Evolutionary conservation across 2,329 filamentous ascomycete genomes (phyloP).

Genomic region (Nemania sp.): DNA sequence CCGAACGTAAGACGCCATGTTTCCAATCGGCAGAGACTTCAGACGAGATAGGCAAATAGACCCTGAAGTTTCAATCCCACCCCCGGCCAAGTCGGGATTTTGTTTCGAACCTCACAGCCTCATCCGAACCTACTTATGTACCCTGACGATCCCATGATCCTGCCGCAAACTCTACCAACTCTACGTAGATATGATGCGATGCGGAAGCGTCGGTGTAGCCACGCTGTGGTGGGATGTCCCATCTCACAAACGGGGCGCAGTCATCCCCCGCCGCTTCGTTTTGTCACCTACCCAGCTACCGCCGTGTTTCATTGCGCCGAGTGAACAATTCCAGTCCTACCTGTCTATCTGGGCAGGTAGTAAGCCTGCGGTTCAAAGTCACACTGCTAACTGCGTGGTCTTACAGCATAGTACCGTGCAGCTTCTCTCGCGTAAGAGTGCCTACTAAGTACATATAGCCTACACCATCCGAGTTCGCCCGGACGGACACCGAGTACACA

Average conservation of each 20-base stretch:
- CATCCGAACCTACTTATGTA: neutral
- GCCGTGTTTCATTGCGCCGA: neutral
- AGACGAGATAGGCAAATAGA: constrained; percentile 8
- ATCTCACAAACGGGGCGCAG: constrained; percentile 5
- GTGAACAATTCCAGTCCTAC: neutral
- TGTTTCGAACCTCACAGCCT: constrained; percentile 3
- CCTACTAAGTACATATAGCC: too few relatives aligned
- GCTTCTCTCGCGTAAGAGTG: neutral
- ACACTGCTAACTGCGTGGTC: too few relatives aligned
- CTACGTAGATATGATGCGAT: neutral
- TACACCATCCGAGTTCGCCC: neutral
- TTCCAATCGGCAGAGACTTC: neutral
- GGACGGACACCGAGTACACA: neutral
- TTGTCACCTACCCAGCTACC: constrained; percentile 11
- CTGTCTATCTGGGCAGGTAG: neutral
- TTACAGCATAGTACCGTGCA: neutral
- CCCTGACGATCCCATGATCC: constrained; percentile 1
- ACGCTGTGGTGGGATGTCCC: constrained; percentile 22
- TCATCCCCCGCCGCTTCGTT: constrained; percentile 12
- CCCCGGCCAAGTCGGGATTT: neutral
- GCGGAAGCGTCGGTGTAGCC: constrained; percentile 11
- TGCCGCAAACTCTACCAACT: neutral
- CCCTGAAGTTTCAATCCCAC: neutral
- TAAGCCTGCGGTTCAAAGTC: neutral
- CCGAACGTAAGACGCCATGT: too few relatives aligned